Conservation (phyloP, 2,329 filamentous ascomycete species). For the Nemania sp. region DNA sequence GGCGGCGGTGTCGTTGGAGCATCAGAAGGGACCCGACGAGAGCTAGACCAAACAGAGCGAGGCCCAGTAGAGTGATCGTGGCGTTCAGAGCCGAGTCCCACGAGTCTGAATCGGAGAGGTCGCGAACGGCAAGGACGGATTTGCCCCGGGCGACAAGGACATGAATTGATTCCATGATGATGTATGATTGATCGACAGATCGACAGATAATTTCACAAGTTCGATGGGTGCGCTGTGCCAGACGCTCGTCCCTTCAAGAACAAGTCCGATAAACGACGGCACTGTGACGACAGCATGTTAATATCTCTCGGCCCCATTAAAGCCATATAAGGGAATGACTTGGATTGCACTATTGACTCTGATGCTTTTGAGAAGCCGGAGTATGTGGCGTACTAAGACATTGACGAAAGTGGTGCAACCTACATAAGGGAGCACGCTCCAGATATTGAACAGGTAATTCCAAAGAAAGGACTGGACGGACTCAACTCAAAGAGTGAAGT, state of each 20-base stretch:
- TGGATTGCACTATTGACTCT: neutral
- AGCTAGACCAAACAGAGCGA: conserved; percentile 73
- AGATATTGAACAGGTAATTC: conserved; percentile 36
- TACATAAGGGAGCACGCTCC: conserved; percentile 39
- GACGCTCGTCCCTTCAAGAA: conserved; percentile 31
- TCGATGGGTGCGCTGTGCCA: conserved; percentile 28
- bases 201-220: conserved; percentile 25
- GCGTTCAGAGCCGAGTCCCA: conserved; percentile 72
- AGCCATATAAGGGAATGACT: neutral
- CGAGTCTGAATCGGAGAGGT: conserved; percentile 40
- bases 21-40: conserved; percentile 70
- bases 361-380: neutral
- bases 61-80: conserved; percentile 75
- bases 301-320: neutral
- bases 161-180: conserved; percentile 42
- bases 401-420: conserved; percentile 11
- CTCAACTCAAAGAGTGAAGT: conserved; percentile 53
- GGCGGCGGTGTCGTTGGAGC: conserved; percentile 66
- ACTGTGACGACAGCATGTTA: conserved; percentile 18
- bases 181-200: conserved; percentile 20
- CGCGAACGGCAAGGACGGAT: conserved; percentile 53
- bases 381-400: conserved; percentile 10
- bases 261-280: conserved; percentile 15
- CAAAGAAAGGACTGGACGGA: conserved; percentile 51
- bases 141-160: conserved; percentile 45